phyloP scores from a whole-genome alignment of 306 rosid genomes.

The Cyclanthera cordifolia region DNA sequence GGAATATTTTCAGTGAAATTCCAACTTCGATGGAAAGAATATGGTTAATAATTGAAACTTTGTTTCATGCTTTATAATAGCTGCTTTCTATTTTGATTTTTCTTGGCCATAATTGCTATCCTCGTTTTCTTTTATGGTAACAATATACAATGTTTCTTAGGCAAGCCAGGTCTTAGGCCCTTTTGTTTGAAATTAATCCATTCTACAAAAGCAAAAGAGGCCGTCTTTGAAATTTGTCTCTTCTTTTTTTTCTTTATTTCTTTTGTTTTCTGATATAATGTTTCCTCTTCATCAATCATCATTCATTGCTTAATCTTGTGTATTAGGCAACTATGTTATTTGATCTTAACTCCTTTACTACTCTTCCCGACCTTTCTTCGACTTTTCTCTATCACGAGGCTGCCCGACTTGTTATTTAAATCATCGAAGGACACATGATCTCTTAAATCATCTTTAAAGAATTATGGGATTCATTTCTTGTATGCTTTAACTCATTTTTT shows the following conservation, averaged over 20 bases:
- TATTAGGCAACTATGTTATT: too few relatives aligned
- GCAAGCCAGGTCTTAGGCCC: not conserved
- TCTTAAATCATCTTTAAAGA: not conserved
- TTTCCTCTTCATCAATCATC: too few relatives aligned
- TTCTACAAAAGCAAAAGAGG: not conserved
- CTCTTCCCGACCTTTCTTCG: not conserved
- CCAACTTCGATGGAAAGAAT: not conserved
- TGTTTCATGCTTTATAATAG: not conserved
- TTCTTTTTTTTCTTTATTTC: too few relatives aligned
- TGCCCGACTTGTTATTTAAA: not conserved
- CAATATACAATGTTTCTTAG: not conserved
- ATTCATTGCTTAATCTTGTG: too few relatives aligned
- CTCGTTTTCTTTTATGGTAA: not conserved
- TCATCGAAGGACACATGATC: not conserved
- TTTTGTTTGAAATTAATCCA: not conserved
- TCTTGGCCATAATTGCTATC: not conserved
- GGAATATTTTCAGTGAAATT: not conserved
- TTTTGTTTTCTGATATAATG: too few relatives aligned
- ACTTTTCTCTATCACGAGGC: not conserved
- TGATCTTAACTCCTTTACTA: not conserved
- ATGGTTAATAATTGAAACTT: not conserved
- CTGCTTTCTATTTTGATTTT: not conserved
- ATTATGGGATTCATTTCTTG: not conserved
- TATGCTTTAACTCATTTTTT: not conserved
- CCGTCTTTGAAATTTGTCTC: not conserved